Evolutionary conservation across 345 rosid genomes (phyloP).

Genomic region (Pistacia integerrima): DNA sequence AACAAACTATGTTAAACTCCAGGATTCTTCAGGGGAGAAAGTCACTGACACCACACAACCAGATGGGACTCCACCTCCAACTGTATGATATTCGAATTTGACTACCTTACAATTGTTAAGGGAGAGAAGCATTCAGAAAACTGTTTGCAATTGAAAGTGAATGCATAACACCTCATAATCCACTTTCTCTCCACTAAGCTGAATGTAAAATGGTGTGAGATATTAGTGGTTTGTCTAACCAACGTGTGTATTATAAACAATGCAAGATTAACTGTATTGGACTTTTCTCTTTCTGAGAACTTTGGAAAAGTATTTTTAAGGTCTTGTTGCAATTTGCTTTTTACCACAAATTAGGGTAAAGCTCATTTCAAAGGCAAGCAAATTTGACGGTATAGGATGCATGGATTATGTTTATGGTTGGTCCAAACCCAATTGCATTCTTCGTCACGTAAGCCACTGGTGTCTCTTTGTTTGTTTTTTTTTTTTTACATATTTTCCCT

Average conservation of each 20-base stretch:
- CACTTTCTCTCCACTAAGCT: conserved; percentile 22
- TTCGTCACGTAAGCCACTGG: neutral
- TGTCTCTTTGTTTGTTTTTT: too few relatives aligned
- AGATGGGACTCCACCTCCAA: conserved; percentile 16
- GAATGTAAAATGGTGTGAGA: conserved; percentile 8
- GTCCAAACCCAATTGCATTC: neutral
- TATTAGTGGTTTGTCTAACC: conserved; percentile 22
- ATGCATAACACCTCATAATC: conserved; percentile 27
- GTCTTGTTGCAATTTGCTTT: neutral
- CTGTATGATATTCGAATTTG: neutral
- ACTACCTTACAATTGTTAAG: neutral
- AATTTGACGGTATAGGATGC: conserved; percentile 11
- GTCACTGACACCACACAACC: conserved; percentile 19
- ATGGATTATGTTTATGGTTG: neutral
- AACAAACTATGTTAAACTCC: conserved; percentile 25
- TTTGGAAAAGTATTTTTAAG: neutral
- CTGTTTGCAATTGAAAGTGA: neutral
- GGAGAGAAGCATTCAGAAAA: neutral
- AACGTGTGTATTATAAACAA: conserved; percentile 1
- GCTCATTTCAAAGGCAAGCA: conserved; percentile 6
- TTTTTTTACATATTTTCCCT: too few relatives aligned
- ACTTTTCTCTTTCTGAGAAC: neutral
- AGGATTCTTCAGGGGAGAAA: conserved; percentile 37
- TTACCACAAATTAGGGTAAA: neutral
- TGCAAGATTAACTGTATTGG: neutral